Conservation (phyloP, 2,329 filamentous ascomycete genomes). For the Raffaelea arxii region DNA sequence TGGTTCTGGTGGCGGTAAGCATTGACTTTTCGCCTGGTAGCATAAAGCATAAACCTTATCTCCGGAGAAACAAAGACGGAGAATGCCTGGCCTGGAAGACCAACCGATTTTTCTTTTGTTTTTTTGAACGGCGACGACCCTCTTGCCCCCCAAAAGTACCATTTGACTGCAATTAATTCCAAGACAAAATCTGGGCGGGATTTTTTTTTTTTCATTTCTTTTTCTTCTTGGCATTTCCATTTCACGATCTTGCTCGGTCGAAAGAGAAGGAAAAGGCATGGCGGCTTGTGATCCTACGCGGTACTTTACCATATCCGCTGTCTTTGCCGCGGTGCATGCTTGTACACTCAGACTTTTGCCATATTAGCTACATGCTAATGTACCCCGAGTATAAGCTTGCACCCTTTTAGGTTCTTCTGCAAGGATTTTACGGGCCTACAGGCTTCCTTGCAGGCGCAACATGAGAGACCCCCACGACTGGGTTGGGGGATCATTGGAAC, state of each 20-base stretch:
- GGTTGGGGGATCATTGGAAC: background rate
- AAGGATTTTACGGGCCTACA: background rate
- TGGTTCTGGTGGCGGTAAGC: background rate
- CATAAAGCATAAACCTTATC: background rate
- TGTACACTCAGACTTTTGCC: background rate
- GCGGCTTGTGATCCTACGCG: background rate
- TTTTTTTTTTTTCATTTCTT: background rate
- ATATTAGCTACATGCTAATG: background rate
- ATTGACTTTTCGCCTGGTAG: background rate
- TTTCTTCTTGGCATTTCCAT: background rate
- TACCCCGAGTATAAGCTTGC: background rate
- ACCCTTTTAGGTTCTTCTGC: background rate
- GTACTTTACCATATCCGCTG: background rate
- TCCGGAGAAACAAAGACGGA: background rate
- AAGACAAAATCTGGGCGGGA: background rate
- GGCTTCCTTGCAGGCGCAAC: background rate
- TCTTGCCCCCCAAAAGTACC: background rate
- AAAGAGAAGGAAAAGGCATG: background rate
- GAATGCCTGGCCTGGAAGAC: too few species aligned
- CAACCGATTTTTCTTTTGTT: too few species aligned
- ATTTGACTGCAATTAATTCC: background rate
- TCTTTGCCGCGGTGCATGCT: background rate
- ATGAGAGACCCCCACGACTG: background rate
- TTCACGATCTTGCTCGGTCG: too few species aligned
- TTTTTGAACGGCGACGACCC: background rate